Conservation (phyloP, 768 basidiomycete genomes). For the Pleurotus pulmonarius region DNA sequence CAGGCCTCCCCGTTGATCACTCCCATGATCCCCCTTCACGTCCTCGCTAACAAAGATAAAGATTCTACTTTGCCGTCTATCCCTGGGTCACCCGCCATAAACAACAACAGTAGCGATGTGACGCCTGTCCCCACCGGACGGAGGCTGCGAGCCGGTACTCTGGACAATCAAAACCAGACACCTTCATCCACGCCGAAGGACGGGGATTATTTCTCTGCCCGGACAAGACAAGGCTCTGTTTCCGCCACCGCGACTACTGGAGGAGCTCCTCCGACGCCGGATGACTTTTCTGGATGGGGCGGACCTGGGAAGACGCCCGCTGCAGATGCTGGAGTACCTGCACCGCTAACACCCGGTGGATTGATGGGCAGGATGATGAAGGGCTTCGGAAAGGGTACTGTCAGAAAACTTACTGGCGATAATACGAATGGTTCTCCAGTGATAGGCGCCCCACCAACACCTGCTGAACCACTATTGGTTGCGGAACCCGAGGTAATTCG, state of each 20-base stretch:
- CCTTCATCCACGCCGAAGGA: slow-evolving; percentile 19
- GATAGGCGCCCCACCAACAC: slow-evolving; percentile 21
- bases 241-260: not conserved
- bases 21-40: slow-evolving; percentile 51
- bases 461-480: slow-evolving; percentile 21
- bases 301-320: slow-evolving; percentile 25
- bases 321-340: slow-evolving; percentile 22
- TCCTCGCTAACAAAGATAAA: slow-evolving; percentile 20
- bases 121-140: slow-evolving; percentile 30
- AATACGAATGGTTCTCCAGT: slow-evolving; percentile 21
- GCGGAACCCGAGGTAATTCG: slow-evolving; percentile 23
- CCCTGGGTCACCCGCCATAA: slow-evolving; percentile 36
- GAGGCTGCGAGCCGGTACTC: slow-evolving; percentile 38
- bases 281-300: slow-evolving; percentile 49
- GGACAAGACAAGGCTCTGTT: slow-evolving; percentile 42
- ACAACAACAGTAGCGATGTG: slow-evolving; percentile 19
- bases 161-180: slow-evolving; percentile 27
- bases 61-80: slow-evolving; percentile 28
- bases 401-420: slow-evolving; percentile 33
- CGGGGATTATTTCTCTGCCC: slow-evolving; percentile 52
- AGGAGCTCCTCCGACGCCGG: slow-evolving; percentile 32
- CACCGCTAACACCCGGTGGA: slow-evolving; percentile 45
- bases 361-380: slow-evolving; percentile 81
- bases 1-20: slow-evolving; percentile 54
- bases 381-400: slow-evolving; percentile 62